phyloP scores from a whole-genome alignment of 2,329 filamentous ascomycete genomes.

The Aspergillus intermedius region DNA sequence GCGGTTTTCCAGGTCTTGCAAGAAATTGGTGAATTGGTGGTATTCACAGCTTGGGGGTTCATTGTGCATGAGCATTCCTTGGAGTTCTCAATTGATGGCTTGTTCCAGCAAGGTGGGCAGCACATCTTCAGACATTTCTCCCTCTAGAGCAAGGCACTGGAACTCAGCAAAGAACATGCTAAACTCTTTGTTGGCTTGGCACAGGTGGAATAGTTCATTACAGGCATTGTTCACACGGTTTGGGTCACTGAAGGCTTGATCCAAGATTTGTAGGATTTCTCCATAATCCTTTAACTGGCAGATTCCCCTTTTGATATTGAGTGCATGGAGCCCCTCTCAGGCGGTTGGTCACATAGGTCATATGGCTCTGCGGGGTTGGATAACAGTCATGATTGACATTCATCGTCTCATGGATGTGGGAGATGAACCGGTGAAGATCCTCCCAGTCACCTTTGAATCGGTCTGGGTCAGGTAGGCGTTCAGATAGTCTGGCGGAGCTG shows the following conservation, averaged over 20 bases:
- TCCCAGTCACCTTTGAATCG: neutral
- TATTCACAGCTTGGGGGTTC: neutral
- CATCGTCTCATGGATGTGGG: neutral
- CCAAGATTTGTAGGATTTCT: neutral
- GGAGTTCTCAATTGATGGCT: neutral
- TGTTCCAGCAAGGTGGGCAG: neutral
- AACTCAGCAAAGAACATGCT: neutral
- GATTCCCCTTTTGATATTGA: neutral
- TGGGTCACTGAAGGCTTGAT: neutral
- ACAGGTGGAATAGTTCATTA: neutral
- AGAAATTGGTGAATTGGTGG: neutral
- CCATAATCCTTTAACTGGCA: neutral
- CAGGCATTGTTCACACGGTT: neutral
- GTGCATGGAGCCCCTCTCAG: neutral
- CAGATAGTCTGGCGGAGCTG: neutral
- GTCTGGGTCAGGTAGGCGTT: neutral
- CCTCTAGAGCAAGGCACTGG: neutral
- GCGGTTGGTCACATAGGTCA: neutral
- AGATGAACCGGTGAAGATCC: neutral
- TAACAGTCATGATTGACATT: neutral
- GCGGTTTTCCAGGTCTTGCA: neutral
- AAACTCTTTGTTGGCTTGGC: neutral
- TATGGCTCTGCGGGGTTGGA: neutral
- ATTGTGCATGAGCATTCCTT: neutral
- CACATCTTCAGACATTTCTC: neutral